Evolutionary conservation across 305 asterid genomes (phyloP), one percentile per base, ranked within the genome.

Genomic region (Fraxinus angustifolia): DNA sequence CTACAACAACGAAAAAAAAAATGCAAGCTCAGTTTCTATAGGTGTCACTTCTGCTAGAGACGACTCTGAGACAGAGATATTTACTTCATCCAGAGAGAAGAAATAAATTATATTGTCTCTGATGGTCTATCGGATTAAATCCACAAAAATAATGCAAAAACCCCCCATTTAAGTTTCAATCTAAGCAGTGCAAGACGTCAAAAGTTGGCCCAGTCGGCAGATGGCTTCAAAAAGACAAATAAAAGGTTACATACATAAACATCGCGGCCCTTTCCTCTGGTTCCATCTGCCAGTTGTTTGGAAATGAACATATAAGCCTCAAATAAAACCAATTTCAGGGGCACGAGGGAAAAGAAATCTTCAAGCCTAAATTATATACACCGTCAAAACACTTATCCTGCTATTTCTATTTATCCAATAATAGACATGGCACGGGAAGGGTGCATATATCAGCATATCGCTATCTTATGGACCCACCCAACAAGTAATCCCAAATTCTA

Each of bases 1-100:
- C 95, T 91, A 87, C 83, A 78, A 81, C 7, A 12, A 48, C n/a
- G 16, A 3, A 14, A 14, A 0, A 14, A 8, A 40, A 42, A 10
- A 11, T 53, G 23, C 23, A n/a, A 53, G 26, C 10, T n/a, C 65
- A 53, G 65, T n/a, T 53, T 53, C 65, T 53, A n/a, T 4, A 48
- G 60, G 60, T 48, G 19, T 48, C 60, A 48, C 19, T 3, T 16
- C 21, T 16, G 19, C 60, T 48, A 3, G 17, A 48, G 60, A 48
- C 2, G 19, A 48, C 3, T 10, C 53, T 42, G 4, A 42, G 53
- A 11, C 53, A 42, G 53, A 10, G 53, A 42, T 14, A 16, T 48
- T 48, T 48, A 48, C 6, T 48, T 48, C 6, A 8, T 48, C 60
- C 16, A 48, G 60, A 48, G 60, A 4, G 1, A 48, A 48, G 21